Base-by-base conservation (phyloP, 2,329 filamentous ascomycete species). In the Beauveria australis region DNA sequence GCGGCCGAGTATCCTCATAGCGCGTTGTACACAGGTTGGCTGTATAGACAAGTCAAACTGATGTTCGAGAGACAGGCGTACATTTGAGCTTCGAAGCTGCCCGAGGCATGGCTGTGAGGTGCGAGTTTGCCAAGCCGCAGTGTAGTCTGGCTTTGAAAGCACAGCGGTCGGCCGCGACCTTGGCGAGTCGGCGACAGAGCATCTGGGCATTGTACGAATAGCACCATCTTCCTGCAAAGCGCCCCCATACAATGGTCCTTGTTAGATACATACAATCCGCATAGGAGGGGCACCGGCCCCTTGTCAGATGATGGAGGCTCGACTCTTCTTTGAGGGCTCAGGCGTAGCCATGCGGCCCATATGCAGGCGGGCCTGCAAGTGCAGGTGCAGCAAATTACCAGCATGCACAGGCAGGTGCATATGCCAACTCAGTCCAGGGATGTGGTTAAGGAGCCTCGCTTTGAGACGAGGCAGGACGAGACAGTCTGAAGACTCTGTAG, bases 331-430 rank as follows among this genome's bases (percentile, higher is more conserved):
- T 59, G 47, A 49, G 56, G 56, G 44, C 56, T 52, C 56, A 59
- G 47, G 46, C 56, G 19, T 22, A 41, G 40, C 56, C 47, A 59
- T 59, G 37, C 40, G 48, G 48, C 24, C 40, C 47, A 30, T 53
- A 59, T 53, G 56, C 56, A 59, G 47, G 56, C 56, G 47, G 46
- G 26, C 56, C 56, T 59, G 56, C 56, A 59, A 19, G 56, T 59
- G 40, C 56, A 58, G 26, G 56, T 53, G 56, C 47, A 59, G 48
- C 41, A 59, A 59, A 59, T 59, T 59, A 59, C 37, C 48, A 59
- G 46, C 30, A 59, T 59, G 56, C 48, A 59, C 19, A 40, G 26
- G 54, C 8, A 57, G 54, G 41, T 46, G 56, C 56, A 59, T 59
- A 46, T 43, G 33, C 54, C 44, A 57, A 40, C 30, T 43, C 30